A percentile compares a stretch with the other conserved stretches of the same genome.
phyloP scores from a whole-genome alignment of 768 basidiomycete genomes.

The Trametes maxima region DNA sequence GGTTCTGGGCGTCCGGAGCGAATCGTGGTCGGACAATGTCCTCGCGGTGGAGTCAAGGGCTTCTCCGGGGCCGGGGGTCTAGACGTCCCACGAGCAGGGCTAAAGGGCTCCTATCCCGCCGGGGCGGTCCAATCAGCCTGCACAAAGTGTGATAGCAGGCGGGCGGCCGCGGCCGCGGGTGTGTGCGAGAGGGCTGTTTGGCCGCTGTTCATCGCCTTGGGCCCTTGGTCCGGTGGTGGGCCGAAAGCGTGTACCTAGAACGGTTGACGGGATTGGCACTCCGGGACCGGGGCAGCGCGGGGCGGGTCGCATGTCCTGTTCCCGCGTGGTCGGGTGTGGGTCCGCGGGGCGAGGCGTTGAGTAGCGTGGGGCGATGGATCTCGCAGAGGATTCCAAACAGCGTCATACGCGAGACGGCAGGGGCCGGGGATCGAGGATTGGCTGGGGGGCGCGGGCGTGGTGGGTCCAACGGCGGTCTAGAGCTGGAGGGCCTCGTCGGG shows the following conservation, averaged over 20 bases:
- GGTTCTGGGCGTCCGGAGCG: not conserved
- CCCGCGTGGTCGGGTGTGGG: not conserved
- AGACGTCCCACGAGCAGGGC: not conserved
- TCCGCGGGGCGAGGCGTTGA: not conserved
- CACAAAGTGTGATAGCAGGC: not conserved
- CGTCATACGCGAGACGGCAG: not conserved
- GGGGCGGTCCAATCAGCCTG: constrained; percentile 5
- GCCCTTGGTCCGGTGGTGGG: not conserved
- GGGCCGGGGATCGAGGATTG: constrained; percentile 5
- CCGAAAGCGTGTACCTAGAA: not conserved
- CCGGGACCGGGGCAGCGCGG: constrained; percentile 9
- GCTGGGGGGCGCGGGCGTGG: not conserved
- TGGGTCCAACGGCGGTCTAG: not conserved
- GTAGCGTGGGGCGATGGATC: not conserved
- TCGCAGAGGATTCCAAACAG: no score
- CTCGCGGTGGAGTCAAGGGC: constrained; percentile 7
- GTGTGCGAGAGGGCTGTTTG: not conserved
- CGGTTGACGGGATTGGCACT: not conserved
- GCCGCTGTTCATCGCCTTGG: not conserved
- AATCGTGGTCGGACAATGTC: not conserved
- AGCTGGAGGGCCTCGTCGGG: not conserved
- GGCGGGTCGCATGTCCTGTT: constrained; percentile 5
- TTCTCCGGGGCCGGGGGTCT: constrained; percentile 2
- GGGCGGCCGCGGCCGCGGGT: not conserved
- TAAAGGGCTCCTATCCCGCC: not conserved